Base-by-base conservation (phyloP, 2,329 filamentous ascomycete genomes). In the Fusarium sp. region DNA sequence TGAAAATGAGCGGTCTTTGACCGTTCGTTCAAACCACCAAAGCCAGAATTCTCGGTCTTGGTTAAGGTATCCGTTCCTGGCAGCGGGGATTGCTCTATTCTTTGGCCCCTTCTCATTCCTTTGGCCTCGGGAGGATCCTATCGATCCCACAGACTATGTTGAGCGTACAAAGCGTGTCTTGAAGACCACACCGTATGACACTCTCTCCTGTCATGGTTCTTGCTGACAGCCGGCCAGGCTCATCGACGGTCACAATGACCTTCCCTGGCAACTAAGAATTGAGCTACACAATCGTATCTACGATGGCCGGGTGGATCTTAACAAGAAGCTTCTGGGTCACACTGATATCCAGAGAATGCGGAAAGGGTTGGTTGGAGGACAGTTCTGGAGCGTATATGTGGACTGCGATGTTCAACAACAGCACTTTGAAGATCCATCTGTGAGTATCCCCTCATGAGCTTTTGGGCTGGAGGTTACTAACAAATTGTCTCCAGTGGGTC, bases 231-330 rank as follows among this genome's bases (percentile, higher is more conserved):
- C 3, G 4, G 13, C 14, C 5, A 53, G 49, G 13, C 49, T 53
- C 7, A 53, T 77, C 16, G 75, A 77, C 38, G 75, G 75, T 5
- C 75, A 77, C 63, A 77, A 77, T 33, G 75, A 77, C 33, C 65
- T 77, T 10, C 75, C 75, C 0, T 77, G 68, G 58, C 69, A 73
- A 57, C 65, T 77, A 9, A 68, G 75, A 8, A 58, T 77, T n/a
- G 74, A 77, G 57, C 27, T 76, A n/a, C 70, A 76, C 18, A 77
- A 77, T 55, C 69, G 71, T 27, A 73, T 67, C 51, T 67, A 67
- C 31, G 61, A 60, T 25, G 57, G 61, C 8, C 29, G 31, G 4
- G 50, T 67, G 5, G 64, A 68, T 44, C 57, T 69, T 23, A 51
- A 46, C 11, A 65, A 69, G 46, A 67, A 56, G 20, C 58, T 73